Base-by-base conservation (phyloP, 106 monocot species). In the Agapanthus africanus region DNA sequence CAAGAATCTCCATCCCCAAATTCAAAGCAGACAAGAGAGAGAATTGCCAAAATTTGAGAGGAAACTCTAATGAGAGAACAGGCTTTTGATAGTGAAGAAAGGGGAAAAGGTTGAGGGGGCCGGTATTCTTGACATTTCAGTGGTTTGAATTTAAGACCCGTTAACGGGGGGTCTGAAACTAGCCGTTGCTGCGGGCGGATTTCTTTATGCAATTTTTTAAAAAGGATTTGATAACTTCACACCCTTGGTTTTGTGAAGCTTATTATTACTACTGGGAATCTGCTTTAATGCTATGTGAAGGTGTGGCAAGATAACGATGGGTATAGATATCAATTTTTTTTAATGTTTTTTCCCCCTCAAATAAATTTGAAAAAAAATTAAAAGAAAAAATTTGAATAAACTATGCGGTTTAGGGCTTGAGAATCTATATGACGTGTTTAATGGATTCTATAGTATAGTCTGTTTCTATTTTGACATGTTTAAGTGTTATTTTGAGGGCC, bases 1-100 rank as follows among this genome's bases (percentile, higher is more conserved):
- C 28, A 37, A 52, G 42, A 54, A 51, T 32, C 46, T 77, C 73
- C 69, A 81, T 81, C 25, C 1, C 76, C 18, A 63, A 62, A n/a
- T 19, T 11, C 16, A 14, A 28, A n/a, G n/a, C n/a, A n/a, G n/a
- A n/a, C n/a, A n/a, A n/a, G n/a, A n/a, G n/a, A 7, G 41, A 68
- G 16, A 68, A 0, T 61, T 22, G 13, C 51, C 25, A 47, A 51
- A 44, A 14, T 44, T 44, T 56, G 56, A 28, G 59, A 71, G 23
- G n/a, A n/a, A n/a, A n/a, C n/a, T n/a, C n/a, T 8, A 19, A 23
- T 31, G 8, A 23, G 32, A 22, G 31, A 59, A 59, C 11, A n/a
- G 59, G 14, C 59, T 59, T 59, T 59, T 31, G 32, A 31, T 32
- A n/a, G n/a, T n/a, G n/a, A n/a, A n/a, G n/a, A n/a, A n/a, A 15